These are phyloP conservation scores for Ophiostoma novo-ulmi DNA, from an alignment of 2,329 filamentous ascomycete species.

Conservation along the genomic window DNA sequence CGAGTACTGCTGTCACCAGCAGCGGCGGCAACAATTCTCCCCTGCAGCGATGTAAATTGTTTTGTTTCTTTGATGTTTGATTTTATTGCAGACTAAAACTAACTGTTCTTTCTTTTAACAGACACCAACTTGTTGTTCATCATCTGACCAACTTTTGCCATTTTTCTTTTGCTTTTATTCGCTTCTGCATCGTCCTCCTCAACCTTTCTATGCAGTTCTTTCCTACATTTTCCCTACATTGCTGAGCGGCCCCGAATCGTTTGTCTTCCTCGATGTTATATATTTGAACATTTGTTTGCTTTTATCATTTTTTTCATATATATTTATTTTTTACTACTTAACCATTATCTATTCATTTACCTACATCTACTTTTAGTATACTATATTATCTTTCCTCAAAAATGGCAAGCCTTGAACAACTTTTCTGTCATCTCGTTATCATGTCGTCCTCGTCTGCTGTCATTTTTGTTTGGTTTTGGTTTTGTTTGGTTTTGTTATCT, in stretches of 20 bases:
- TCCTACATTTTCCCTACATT: neutral
- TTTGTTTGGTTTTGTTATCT: neutral
- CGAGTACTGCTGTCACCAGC: neutral
- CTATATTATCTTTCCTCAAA: too few species aligned
- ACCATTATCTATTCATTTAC: neutral
- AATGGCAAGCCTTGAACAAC: too few species aligned
- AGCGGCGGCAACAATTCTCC: neutral
- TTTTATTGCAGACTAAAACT: constrained; percentile 17
- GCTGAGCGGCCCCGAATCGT: neutral
- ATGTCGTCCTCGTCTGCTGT: neutral
- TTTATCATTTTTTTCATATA: neutral
- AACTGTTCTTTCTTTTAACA: constrained; percentile 32
- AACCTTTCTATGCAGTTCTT: neutral
- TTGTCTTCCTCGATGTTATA: neutral
- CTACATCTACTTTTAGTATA: too few species aligned
- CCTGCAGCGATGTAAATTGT: constrained; percentile 19
- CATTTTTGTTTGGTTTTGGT: neutral
- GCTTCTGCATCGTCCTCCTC: neutral
- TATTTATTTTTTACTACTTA: neutral
- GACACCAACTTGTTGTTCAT: constrained; percentile 63
- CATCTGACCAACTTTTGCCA: constrained; percentile 43
- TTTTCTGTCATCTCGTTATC: neutral
- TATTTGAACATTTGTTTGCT: neutral
- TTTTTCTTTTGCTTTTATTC: neutral
- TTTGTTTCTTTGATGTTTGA: constrained; percentile 10